Conservation (phyloP, 2,329 filamentous ascomycete genomes). For the Hysterium pulicare region DNA sequence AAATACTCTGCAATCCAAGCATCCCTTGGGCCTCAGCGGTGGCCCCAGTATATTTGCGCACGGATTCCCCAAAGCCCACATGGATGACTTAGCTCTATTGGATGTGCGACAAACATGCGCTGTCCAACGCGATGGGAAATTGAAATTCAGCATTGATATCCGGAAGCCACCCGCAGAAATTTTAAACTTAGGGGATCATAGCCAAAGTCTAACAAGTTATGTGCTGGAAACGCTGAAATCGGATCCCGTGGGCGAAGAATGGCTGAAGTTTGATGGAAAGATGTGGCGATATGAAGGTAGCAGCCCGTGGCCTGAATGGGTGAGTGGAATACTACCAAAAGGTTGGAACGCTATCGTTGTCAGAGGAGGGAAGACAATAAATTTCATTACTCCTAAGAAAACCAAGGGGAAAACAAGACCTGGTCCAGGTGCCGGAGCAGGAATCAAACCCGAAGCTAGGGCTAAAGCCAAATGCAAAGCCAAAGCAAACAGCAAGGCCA, state of each 20-base stretch:
- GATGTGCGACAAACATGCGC: slow-evolving; percentile 56
- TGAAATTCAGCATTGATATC: slow-evolving; percentile 66
- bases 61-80: slow-evolving; percentile 54
- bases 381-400: slow-evolving; percentile 57
- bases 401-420: not conserved
- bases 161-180: slow-evolving; percentile 48
- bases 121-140: slow-evolving; percentile 77
- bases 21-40: slow-evolving; percentile 7
- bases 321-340: slow-evolving; percentile 12
- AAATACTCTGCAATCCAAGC: slow-evolving; percentile 3
- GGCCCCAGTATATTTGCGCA: slow-evolving; percentile 39
- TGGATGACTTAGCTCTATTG: slow-evolving; percentile 52
- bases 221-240: not conserved
- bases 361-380: slow-evolving; percentile 65
- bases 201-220: not conserved
- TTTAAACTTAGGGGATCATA: not conserved
- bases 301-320: slow-evolving; percentile 40
- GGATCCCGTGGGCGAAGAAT: not conserved
- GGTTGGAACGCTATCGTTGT: slow-evolving; percentile 61
- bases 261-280: slow-evolving; percentile 46
- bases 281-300: slow-evolving; percentile 38
- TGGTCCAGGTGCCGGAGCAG: too few species aligned
- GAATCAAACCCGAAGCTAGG: too few species aligned
- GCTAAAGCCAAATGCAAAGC: too few species aligned
- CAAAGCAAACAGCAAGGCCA: too few species aligned